A percentile compares a stretch with the other conserved stretches of the same genome.
Evolutionary conservation across 495 filamentous ascomycete genomes (phyloP).

Genomic region (Opeltia flavorubescens): DNA sequence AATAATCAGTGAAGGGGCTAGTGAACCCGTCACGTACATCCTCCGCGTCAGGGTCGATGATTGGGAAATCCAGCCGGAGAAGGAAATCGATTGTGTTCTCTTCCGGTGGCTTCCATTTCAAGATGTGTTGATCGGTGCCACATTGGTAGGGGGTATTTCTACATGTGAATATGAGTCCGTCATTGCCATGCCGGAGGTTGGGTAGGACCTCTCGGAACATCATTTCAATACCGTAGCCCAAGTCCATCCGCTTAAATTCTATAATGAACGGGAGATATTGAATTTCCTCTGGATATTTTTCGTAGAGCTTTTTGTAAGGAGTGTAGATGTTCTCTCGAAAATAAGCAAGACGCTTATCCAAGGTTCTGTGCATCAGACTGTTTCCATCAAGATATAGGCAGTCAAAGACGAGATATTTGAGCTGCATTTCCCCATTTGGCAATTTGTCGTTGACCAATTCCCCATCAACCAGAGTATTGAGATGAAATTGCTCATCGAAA

Average conservation of each 20-base stretch:
- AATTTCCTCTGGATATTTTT: constrained; percentile 54
- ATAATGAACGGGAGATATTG: constrained; percentile 61
- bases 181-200: constrained; percentile 76
- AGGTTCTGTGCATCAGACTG: constrained; percentile 56
- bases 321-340: constrained; percentile 65
- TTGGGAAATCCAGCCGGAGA: constrained; percentile 61
- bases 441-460: constrained; percentile 75
- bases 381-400: constrained; percentile 72
- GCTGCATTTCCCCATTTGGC: constrained; percentile 43
- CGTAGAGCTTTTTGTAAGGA: constrained; percentile 61
- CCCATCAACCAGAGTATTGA: constrained; percentile 74
- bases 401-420: constrained; percentile 86
- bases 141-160: constrained; percentile 68
- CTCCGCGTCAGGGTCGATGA: constrained; percentile 51
- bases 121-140: constrained; percentile 81
- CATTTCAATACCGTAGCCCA: constrained; percentile 75
- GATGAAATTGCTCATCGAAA: constrained; percentile 53
- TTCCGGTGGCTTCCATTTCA: constrained; percentile 90
- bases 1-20: constrained; percentile 38
- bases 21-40: constrained; percentile 27
- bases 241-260: constrained; percentile 74
- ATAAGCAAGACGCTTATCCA: constrained; percentile 81
- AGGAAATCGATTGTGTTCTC: constrained; percentile 93
- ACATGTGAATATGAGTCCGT: constrained; percentile 94
- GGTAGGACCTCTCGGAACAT: constrained; percentile 82